These are phyloP conservation scores for Boletus barrowsii DNA, from an alignment of 768 basidiomycete genomes.

Conservation along the genomic window DNA sequence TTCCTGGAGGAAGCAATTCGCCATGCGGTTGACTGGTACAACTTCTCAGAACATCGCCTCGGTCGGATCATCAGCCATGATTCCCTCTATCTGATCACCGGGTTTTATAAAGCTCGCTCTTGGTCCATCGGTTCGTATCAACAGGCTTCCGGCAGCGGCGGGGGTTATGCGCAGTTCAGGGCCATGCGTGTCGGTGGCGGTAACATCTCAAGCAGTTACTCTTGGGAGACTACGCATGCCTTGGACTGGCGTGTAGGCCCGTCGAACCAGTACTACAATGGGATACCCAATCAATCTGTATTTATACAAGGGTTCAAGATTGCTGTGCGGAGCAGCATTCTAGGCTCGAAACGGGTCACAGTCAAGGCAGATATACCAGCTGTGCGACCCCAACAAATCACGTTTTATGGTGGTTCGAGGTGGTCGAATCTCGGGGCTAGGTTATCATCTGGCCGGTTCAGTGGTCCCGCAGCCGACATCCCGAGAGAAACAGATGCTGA, in stretches of 20 bases:
- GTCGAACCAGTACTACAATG: not conserved
- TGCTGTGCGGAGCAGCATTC: not conserved
- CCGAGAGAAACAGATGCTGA: not conserved
- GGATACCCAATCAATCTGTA: not conserved
- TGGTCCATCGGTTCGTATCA: not conserved
- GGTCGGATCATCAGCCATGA: not conserved
- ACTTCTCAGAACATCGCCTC: not conserved
- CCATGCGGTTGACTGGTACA: not conserved
- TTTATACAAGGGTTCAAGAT: constrained; percentile 2
- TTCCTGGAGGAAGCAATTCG: not conserved
- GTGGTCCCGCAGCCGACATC: too few relatives aligned
- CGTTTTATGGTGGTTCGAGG: not conserved
- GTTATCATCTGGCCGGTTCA: not conserved
- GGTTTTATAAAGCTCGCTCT: not conserved
- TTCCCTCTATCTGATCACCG: not conserved
- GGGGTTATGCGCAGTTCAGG: not conserved
- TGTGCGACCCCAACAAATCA: not conserved
- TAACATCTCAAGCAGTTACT: not conserved
- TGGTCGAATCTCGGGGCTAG: not conserved
- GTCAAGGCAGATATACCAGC: not conserved
- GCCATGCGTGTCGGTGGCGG: not conserved
- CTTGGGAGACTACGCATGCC: not conserved
- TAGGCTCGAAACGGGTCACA: not conserved
- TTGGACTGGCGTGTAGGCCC: not conserved
- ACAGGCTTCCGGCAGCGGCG: not conserved